phyloP scores from a whole-genome alignment of 192 early-diverging fungal genomes.

The Mortierella antarctica region DNA sequence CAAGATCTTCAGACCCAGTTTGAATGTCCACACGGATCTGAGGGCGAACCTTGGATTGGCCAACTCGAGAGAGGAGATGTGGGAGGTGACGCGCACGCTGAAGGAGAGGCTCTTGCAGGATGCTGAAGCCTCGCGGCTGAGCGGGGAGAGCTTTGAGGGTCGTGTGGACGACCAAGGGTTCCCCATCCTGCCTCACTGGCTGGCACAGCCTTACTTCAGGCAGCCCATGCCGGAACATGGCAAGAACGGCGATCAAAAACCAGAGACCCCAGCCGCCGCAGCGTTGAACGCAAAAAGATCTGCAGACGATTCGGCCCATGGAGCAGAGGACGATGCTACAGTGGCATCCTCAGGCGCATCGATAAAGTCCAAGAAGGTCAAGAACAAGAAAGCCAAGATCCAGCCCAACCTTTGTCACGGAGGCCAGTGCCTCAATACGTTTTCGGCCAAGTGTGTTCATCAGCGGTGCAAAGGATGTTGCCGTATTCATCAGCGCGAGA shows the following conservation, averaged over 20 bases:
- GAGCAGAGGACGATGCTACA: background rate
- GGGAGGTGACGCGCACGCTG: constrained; percentile 64
- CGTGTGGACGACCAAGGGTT: constrained; percentile 59
- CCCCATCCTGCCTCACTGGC: constrained; percentile 73
- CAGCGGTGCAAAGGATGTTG: constrained; percentile 43
- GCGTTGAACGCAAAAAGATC: constrained; percentile 2
- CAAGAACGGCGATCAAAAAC: constrained; percentile 4
- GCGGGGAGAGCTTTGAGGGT: constrained; percentile 26
- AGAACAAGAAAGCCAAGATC: constrained; percentile 24
- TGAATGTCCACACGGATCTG: constrained; percentile 82
- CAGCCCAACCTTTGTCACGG: constrained; percentile 16
- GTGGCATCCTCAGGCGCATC: background rate
- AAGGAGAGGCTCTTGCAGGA: constrained; percentile 65
- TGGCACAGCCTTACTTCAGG: constrained; percentile 75
- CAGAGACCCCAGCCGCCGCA: background rate
- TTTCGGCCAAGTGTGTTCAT: constrained; percentile 37
- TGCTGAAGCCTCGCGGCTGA: constrained; percentile 16
- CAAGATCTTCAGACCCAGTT: constrained; percentile 84
- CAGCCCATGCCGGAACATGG: constrained; percentile 33
- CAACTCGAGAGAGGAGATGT: constrained; percentile 66
- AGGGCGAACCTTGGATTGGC: constrained; percentile 75
- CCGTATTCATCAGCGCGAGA: constrained; percentile 13
- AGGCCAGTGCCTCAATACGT: constrained; percentile 16
- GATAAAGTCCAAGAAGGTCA: constrained; percentile 17
- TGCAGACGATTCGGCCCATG: constrained; percentile 12